Percentiles rank a stretch among this genome's conserved stretches.
Conservation (phyloP, 2,329 filamentous ascomycete species). For the Colletotrichum cereale region DNA sequence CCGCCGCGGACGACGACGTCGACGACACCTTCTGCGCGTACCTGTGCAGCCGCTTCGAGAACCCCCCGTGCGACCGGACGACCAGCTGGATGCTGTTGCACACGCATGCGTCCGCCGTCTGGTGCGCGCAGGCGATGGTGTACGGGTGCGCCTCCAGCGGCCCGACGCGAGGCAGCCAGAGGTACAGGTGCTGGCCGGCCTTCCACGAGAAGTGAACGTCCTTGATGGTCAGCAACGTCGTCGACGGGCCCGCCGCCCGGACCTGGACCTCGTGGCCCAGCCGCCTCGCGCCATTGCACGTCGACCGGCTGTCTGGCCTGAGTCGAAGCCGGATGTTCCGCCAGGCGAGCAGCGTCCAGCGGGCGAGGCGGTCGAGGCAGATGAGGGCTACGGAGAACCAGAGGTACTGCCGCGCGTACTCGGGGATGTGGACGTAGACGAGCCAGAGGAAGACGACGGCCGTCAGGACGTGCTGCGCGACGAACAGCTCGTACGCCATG, state of each 20-base stretch:
- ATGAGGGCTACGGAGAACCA: slow-evolving; percentile 75
- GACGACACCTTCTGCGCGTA: slow-evolving; percentile 45
- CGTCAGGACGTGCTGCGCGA: slow-evolving; percentile 74
- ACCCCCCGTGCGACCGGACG: slow-evolving; percentile 67
- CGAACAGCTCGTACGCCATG: slow-evolving; percentile 77
- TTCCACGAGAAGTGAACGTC: slow-evolving; percentile 70
- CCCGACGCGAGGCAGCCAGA: slow-evolving; percentile 69
- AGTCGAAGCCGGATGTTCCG: slow-evolving; percentile 62
- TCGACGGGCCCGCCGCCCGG: slow-evolving; percentile 61
- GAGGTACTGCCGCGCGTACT: slow-evolving; percentile 69
- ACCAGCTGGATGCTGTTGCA: slow-evolving; percentile 72
- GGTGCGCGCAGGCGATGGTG: slow-evolving; percentile 70
- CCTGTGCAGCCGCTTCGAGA: slow-evolving; percentile 66
- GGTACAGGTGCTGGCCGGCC: slow-evolving; percentile 71
- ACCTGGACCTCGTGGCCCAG: slow-evolving; percentile 67
- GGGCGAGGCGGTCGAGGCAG: slow-evolving; percentile 71
- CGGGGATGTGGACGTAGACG: slow-evolving; percentile 73
- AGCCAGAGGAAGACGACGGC: slow-evolving; percentile 73
- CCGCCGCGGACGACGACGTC: not conserved
- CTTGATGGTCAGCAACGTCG: slow-evolving; percentile 70
- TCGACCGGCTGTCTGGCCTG: slow-evolving; percentile 53
- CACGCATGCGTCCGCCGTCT: slow-evolving; percentile 62
- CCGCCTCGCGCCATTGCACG: slow-evolving; percentile 61
- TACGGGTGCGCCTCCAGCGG: slow-evolving; percentile 70
- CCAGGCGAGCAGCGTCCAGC: slow-evolving; percentile 62